Evolutionary conservation across 805 yeast species (phyloP).

Genomic region (Yarrowia sp.): DNA sequence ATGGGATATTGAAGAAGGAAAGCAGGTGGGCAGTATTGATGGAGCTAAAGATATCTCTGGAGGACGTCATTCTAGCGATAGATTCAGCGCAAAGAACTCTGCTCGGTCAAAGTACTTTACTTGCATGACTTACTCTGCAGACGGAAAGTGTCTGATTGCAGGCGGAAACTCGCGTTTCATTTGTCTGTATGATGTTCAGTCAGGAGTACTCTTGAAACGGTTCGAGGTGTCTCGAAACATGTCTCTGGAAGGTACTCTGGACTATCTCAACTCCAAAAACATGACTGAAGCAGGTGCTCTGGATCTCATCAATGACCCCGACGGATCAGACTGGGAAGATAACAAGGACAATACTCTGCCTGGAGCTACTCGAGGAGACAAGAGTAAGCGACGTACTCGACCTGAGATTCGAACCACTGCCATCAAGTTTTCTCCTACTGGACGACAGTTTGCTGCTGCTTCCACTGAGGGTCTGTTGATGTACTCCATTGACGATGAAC

Average conservation of each 20-base stretch:
- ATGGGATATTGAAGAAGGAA: constrained; percentile 79
- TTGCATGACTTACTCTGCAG: constrained; percentile 79
- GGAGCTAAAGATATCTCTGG: constrained; percentile 81
- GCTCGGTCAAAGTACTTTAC: constrained; percentile 82
- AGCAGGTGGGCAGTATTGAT: constrained; percentile 79
- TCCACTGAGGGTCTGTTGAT: constrained; percentile 90
- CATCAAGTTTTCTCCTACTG: constrained; percentile 83
- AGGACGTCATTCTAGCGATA: constrained; percentile 79
- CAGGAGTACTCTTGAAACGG: constrained; percentile 79
- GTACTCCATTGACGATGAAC: constrained; percentile 71
- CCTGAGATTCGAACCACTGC: constrained; percentile 82
- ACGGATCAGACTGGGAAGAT: constrained; percentile 80
- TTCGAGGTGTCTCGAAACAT: constrained; percentile 85
- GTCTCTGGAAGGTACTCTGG: constrained; percentile 85
- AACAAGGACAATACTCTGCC: constrained; percentile 74
- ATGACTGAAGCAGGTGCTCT: constrained; percentile 87
- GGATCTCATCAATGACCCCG: constrained; percentile 77
- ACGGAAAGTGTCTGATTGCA: constrained; percentile 82
- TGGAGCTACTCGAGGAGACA: constrained; percentile 82
- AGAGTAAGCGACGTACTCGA: constrained; percentile 67
- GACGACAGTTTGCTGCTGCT: constrained; percentile 87
- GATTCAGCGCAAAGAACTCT: constrained; percentile 77
- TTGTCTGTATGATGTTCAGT: constrained; percentile 85
- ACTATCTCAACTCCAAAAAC: constrained; percentile 70
- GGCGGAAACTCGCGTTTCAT: constrained; percentile 92